These are phyloP conservation scores for Malania oleifera DNA, from an alignment of 164 flowering plant genomes.

Conservation along the genomic window DNA sequence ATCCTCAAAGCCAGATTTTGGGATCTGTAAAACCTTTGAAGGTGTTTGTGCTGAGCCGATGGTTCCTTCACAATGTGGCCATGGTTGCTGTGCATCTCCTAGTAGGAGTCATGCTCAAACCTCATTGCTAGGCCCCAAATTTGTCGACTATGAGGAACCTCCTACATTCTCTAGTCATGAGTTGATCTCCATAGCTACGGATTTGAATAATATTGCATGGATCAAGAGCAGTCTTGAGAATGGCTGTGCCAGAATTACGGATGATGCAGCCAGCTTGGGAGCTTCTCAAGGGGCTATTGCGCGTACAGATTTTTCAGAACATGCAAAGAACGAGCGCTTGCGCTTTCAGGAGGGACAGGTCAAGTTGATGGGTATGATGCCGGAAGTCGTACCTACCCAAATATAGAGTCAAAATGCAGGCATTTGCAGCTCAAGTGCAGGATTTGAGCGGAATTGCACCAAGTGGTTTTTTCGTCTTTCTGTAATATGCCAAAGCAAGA, in stretches of 20 bases:
- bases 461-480: background rate
- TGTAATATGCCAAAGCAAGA: background rate
- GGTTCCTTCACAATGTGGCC: constrained; percentile 44
- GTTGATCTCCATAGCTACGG: constrained; percentile 58
- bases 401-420: constrained; percentile 22
- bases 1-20: constrained; percentile 21
- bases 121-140: constrained; percentile 52
- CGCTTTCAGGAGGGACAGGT: constrained; percentile 31
- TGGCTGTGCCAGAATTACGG: constrained; percentile 14
- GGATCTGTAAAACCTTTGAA: constrained; percentile 23
- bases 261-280: constrained; percentile 13
- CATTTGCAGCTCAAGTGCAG: constrained; percentile 33
- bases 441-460: constrained; percentile 25
- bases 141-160: constrained; percentile 43
- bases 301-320: constrained; percentile 17
- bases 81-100: constrained; percentile 37
- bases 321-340: constrained; percentile 20
- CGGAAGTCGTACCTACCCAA: constrained; percentile 26
- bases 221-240: constrained; percentile 62
- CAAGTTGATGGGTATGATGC: constrained; percentile 31
- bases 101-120: constrained; percentile 11
- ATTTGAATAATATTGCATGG: constrained; percentile 73
- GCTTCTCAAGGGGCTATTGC: constrained; percentile 14
- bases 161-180: constrained; percentile 39
- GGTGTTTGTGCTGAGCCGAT: constrained; percentile 26